Conservation (phyloP, 2,329 filamentous ascomycete genomes). For the Penicillium rolfsii region DNA sequence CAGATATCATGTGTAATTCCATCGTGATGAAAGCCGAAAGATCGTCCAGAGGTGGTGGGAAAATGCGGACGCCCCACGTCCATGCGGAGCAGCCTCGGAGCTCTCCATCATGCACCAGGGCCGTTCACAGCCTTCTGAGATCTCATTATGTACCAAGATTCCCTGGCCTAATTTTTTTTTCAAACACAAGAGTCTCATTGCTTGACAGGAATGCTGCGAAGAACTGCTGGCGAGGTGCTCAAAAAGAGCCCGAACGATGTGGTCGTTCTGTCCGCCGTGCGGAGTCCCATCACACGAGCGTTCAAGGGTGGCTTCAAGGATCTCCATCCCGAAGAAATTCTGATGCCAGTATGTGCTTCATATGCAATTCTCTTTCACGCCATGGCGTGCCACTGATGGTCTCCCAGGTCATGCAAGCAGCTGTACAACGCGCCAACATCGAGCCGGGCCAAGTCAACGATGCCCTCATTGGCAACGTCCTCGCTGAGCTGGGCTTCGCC, state of each 20-base stretch:
- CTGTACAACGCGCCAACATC: conserved; percentile 52
- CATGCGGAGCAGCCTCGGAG: conserved; percentile 5
- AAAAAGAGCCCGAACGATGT: conserved; percentile 86
- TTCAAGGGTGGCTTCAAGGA: conserved; percentile 93
- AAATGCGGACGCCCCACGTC: conserved; percentile 8
- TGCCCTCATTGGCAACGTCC: conserved; percentile 74
- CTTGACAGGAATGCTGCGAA: conserved; percentile 12
- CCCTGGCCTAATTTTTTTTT: neutral
- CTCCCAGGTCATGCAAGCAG: conserved; percentile 30
- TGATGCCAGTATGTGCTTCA: conserved; percentile 24
- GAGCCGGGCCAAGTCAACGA: conserved; percentile 80
- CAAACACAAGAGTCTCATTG: neutral
- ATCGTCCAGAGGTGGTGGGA: conserved; percentile 6
- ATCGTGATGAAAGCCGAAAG: neutral
- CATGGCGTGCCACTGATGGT: neutral
- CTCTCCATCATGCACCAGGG: conserved; percentile 1
- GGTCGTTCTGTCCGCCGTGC: conserved; percentile 86
- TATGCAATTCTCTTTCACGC: no score
- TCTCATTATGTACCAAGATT: neutral
- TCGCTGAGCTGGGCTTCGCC: conserved; percentile 71
- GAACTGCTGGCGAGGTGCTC: conserved; percentile 21
- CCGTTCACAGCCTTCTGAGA: neutral
- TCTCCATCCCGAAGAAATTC: conserved; percentile 32
- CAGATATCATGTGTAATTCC: neutral
- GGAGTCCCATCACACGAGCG: conserved; percentile 82